phyloP scores from a whole-genome alignment of 2,329 filamentous ascomycete genomes.

The Grosmannia penicillata region DNA sequence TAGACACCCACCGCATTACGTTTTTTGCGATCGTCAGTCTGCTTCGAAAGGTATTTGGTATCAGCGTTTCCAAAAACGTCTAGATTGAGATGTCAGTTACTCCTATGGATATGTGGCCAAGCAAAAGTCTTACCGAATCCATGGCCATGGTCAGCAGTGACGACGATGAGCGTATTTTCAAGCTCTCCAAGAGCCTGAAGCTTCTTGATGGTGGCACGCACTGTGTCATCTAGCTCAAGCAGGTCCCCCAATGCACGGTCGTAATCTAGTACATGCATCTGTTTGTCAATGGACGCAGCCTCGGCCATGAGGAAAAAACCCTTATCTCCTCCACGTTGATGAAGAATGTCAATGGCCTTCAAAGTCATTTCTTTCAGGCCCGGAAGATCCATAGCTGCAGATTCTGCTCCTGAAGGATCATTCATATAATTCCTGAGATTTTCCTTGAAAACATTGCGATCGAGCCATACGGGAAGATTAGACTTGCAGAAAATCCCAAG shows the following conservation, averaged over 20 bases:
- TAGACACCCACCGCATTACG: slow-evolving; percentile 63
- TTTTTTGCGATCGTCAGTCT: slow-evolving; percentile 54
- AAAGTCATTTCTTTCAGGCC: slow-evolving; percentile 82
- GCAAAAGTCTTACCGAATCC: slow-evolving; percentile 37
- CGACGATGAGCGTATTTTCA: slow-evolving; percentile 63
- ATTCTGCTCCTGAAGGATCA: slow-evolving; percentile 49
- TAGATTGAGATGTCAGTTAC: not conserved
- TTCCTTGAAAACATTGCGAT: slow-evolving; percentile 64
- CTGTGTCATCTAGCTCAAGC: slow-evolving; percentile 71
- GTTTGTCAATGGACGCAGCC: slow-evolving; percentile 75
- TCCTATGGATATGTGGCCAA: not conserved
- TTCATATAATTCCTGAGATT: slow-evolving; percentile 55
- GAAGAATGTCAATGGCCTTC: slow-evolving; percentile 71
- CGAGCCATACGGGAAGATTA: slow-evolving; percentile 73
- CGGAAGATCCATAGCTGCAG: slow-evolving; percentile 57
- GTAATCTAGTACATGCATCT: slow-evolving; percentile 78
- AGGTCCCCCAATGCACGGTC: slow-evolving; percentile 75
- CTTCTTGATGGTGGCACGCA: slow-evolving; percentile 59
- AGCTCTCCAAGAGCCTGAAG: slow-evolving; percentile 51
- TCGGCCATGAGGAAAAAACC: slow-evolving; percentile 85
- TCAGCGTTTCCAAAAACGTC: slow-evolving; percentile 70
- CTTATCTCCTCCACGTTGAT: slow-evolving; percentile 47
- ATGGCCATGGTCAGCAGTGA: slow-evolving; percentile 81
- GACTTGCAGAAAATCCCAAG: slow-evolving; percentile 65
- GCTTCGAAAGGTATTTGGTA: slow-evolving; percentile 52